phyloP scores from a whole-genome alignment of 495 filamentous ascomycete genomes.

The Darksidea phi region DNA sequence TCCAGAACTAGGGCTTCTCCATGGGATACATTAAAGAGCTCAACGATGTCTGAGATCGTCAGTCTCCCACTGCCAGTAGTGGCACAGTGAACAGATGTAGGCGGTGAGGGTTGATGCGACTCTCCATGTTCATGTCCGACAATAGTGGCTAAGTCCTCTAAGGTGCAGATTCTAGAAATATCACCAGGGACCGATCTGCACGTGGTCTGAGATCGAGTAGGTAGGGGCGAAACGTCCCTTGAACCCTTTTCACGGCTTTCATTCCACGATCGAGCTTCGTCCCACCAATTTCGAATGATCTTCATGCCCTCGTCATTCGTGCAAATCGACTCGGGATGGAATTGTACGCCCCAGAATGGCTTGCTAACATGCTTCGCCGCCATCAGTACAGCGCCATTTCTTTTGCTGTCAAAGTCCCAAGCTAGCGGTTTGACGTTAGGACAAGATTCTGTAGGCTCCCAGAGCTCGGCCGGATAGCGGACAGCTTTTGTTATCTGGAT shows the following conservation, averaged over 20 bases:
- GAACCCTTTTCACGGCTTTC: too few relatives aligned
- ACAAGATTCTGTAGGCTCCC: slow-evolving; percentile 28
- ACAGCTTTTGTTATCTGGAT: slow-evolving; percentile 29
- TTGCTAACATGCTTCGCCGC: slow-evolving; percentile 64
- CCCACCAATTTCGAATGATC: slow-evolving; percentile 78
- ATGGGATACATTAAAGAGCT: slow-evolving; percentile 38
- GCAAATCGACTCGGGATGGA: slow-evolving; percentile 92
- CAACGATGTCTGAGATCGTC: slow-evolving; percentile 30
- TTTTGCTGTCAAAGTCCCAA: slow-evolving; percentile 55
- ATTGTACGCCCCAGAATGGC: slow-evolving; percentile 91
- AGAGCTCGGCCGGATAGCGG: slow-evolving; percentile 38
- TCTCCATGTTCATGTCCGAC: slow-evolving; percentile 16
- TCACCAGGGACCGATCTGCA: too few relatives aligned
- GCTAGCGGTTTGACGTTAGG: slow-evolving; percentile 60
- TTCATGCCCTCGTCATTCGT: slow-evolving; percentile 65
- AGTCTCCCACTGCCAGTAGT: slow-evolving; percentile 29
- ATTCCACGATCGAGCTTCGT: slow-evolving; percentile 53
- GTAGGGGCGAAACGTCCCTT: too few relatives aligned
- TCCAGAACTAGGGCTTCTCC: slow-evolving; percentile 27
- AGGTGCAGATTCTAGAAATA: slow-evolving; percentile 20
- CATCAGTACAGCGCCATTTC: slow-evolving; percentile 68
- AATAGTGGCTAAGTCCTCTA: slow-evolving; percentile 16
- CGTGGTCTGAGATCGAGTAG: too few relatives aligned
- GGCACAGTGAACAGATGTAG: slow-evolving; percentile 19
- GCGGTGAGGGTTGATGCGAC: slow-evolving; percentile 5